These are phyloP conservation scores for Orbilia oligospora DNA, from an alignment of 2,329 filamentous ascomycete species.

Conservation along the genomic window DNA sequence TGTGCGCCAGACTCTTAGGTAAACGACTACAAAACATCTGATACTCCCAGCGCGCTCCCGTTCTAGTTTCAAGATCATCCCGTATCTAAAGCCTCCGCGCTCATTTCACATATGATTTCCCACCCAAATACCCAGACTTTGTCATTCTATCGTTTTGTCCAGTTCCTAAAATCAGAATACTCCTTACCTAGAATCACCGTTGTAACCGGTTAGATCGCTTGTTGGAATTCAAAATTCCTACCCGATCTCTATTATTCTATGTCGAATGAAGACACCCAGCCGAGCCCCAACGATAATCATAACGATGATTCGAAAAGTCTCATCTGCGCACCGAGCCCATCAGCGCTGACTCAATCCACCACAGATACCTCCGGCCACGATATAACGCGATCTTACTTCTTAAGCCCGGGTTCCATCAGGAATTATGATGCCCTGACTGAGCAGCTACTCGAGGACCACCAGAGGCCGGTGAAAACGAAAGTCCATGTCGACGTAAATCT, in stretches of 20 bases:
- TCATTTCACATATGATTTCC: background rate
- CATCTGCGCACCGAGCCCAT: background rate
- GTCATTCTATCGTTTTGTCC: too few species aligned
- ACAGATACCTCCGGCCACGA: background rate
- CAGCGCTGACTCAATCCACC: background rate
- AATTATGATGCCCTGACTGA: slow-evolving; percentile 52
- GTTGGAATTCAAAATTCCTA: background rate
- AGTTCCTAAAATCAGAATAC: too few species aligned
- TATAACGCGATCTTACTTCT: slow-evolving; percentile 45
- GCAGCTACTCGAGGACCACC: slow-evolving; percentile 54
- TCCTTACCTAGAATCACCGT: too few species aligned
- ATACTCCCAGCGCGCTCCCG: too few species aligned
- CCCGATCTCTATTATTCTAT: slow-evolving; percentile 13
- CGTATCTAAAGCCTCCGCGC: background rate
- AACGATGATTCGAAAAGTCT: slow-evolving; percentile 4
- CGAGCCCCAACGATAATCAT: background rate
- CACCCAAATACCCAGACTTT: background rate
- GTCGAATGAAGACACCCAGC: slow-evolving; percentile 8
- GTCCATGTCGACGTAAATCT: slow-evolving; percentile 56
- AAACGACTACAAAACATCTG: too few species aligned
- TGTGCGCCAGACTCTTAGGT: too few species aligned
- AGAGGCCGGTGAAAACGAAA: slow-evolving; percentile 52
- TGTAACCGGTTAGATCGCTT: background rate
- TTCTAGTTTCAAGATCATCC: background rate
- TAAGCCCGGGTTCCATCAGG: slow-evolving; percentile 41